phyloP scores from a whole-genome alignment of 1,139 yeast genomes.

The Sugiyamaella novakii region DNA sequence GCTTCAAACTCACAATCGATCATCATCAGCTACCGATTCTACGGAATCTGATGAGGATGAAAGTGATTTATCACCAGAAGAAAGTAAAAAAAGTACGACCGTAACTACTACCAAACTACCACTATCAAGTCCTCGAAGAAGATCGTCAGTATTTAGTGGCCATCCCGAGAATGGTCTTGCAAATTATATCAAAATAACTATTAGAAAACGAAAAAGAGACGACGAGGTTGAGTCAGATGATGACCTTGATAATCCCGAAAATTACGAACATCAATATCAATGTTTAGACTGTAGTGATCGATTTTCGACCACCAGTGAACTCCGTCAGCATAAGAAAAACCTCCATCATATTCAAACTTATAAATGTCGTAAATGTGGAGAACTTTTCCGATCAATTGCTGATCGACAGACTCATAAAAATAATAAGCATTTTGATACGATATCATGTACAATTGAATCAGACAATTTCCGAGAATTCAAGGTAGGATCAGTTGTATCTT shows the following conservation, averaged over 20 bases:
- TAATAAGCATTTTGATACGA: conserved; percentile 34
- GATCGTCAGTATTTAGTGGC: conserved; percentile 1
- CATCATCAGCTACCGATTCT: conserved; percentile 1
- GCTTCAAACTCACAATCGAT: no score
- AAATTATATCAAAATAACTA: conserved; percentile 10
- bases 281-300: conserved; percentile 32
- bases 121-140: not conserved
- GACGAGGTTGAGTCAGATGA: not conserved
- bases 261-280: conserved; percentile 14
- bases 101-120: not conserved
- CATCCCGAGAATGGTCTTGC: conserved; percentile 13
- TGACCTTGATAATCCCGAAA: conserved; percentile 2
- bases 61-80: not conserved
- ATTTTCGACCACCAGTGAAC: conserved; percentile 30
- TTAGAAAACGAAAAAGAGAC: conserved; percentile 7
- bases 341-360: conserved; percentile 32
- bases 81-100: not conserved
- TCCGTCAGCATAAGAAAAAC: conserved; percentile 34
- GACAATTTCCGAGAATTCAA: conserved; percentile 32
- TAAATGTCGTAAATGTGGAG: conserved; percentile 38
- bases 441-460: conserved; percentile 29
- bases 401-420: conserved; percentile 39
- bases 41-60: conserved; percentile 8
- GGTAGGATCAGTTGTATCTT: conserved; percentile 28
- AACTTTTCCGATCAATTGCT: conserved; percentile 35